A percentile compares a stretch with the other conserved stretches of the same genome.
Evolutionary conservation across 129 eudicot genomes (phyloP).

Genomic region (Logfia minima): DNA sequence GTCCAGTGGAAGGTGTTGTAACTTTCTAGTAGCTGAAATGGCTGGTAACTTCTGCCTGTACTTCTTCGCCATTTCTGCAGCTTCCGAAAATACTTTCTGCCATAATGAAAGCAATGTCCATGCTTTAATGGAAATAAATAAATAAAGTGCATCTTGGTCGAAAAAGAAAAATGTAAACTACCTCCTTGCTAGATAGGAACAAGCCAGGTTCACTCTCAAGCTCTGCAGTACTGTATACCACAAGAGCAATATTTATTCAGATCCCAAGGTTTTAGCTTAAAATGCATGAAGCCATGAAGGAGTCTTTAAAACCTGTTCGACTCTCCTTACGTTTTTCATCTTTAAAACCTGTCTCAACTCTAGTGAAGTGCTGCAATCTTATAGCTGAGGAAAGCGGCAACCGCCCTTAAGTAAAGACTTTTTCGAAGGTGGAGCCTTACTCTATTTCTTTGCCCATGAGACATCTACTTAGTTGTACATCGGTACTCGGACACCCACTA

Average conservation of each 20-base stretch:
- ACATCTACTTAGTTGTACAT: no score
- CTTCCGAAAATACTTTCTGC: conserved; percentile 86
- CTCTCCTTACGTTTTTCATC: background rate
- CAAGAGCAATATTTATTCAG: conserved; percentile 11
- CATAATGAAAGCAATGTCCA: background rate
- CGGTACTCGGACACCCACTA: no score
- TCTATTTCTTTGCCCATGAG: no score
- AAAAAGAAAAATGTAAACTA: conserved; percentile 21
- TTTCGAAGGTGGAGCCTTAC: no score
- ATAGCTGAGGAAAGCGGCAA: no score
- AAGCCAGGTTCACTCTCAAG: conserved; percentile 96
- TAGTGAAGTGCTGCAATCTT: background rate
- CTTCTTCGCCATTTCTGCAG: conserved; percentile 82
- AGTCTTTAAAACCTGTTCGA: conserved; percentile 1
- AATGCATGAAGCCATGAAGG: conserved; percentile 4
- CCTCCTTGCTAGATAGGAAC: conserved; percentile 77
- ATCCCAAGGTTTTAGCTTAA: background rate
- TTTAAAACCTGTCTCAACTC: background rate
- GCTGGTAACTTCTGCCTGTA: conserved; percentile 60
- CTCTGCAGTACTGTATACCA: conserved; percentile 63
- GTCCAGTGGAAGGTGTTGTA: conserved; percentile 42
- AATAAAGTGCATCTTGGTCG: conserved; percentile 9
- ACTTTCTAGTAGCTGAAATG: conserved; percentile 41
- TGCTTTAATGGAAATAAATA: background rate
- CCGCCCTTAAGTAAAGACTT: no score